These are phyloP conservation scores for Cucumis variabilis DNA, from an alignment of 331 rosid genomes.

Conservation along the genomic window DNA sequence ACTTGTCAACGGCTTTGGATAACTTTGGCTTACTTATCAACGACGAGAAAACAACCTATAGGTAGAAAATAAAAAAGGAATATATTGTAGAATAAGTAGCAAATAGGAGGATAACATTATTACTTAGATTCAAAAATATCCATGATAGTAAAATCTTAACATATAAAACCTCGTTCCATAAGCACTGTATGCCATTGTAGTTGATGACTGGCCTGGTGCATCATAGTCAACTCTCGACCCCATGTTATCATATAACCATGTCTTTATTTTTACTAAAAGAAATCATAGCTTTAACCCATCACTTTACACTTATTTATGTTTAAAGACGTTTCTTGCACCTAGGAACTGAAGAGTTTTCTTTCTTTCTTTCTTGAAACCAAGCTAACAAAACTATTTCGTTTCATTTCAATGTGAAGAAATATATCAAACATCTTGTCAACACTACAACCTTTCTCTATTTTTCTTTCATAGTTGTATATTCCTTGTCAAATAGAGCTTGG, in stretches of 20 bases:
- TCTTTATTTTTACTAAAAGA: constrained; percentile 70
- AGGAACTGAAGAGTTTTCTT: background rate
- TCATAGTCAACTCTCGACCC: constrained; percentile 98
- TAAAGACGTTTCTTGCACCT: background rate
- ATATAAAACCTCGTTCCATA: constrained; percentile 81
- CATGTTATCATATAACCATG: constrained; percentile 90
- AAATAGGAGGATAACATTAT: background rate
- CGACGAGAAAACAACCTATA: constrained; percentile 68
- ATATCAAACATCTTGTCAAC: too few species aligned
- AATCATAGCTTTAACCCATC: background rate
- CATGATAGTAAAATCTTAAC: background rate
- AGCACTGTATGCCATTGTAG: constrained; percentile 89
- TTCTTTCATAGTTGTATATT: too few species aligned
- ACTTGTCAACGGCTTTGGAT: too few species aligned
- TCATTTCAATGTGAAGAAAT: too few species aligned
- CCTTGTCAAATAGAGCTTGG: too few species aligned
- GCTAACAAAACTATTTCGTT: too few species aligned
- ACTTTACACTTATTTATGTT: background rate
- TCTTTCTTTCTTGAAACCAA: background rate
- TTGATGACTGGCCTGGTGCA: constrained; percentile 94
- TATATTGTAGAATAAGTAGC: constrained; percentile 2
- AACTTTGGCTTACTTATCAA: too few species aligned
- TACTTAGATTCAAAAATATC: background rate
- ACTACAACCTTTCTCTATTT: too few species aligned
- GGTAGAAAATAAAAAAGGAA: constrained; percentile 34